Evolutionary conservation across 2,329 filamentous ascomycete species (phyloP).

Genomic region (Cryphonectria radicalis): DNA sequence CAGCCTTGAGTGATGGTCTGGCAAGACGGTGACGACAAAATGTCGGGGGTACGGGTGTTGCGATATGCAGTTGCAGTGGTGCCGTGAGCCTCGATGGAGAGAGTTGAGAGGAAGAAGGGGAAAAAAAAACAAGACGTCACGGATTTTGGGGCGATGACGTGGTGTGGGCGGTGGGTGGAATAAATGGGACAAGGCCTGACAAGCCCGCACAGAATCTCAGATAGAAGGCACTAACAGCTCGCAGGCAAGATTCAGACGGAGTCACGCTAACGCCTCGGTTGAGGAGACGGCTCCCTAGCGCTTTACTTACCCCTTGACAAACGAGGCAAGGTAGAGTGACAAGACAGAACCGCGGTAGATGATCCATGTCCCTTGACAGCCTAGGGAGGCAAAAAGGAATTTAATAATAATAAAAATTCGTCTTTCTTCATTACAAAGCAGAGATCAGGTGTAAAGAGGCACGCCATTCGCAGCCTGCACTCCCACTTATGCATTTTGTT

Average conservation of each 20-base stretch:
- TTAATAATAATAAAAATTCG: slow-evolving; percentile 17
- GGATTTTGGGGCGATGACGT: slow-evolving; percentile 30
- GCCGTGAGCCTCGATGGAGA: slow-evolving; percentile 17
- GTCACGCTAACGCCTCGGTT: slow-evolving; percentile 10
- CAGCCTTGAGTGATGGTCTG: neutral
- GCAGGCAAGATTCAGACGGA: slow-evolving; percentile 1
- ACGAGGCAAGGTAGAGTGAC: slow-evolving; percentile 20
- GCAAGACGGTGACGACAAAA: slow-evolving; percentile 19
- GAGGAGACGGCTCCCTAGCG: neutral
- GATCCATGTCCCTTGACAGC: slow-evolving; percentile 8
- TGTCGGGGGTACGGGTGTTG: neutral
- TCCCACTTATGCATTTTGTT: neutral
- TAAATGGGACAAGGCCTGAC: slow-evolving; percentile 28
- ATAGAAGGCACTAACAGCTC: slow-evolving; percentile 22
- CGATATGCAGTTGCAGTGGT: slow-evolving; percentile 17
- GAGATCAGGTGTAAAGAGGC: neutral
- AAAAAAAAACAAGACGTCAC: slow-evolving; percentile 30
- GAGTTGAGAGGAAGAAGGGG: slow-evolving; percentile 25
- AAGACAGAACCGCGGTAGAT: neutral
- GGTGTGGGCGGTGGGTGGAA: slow-evolving; percentile 30
- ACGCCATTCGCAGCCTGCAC: neutral
- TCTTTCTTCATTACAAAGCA: slow-evolving; percentile 29
- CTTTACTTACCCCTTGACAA: slow-evolving; percentile 2
- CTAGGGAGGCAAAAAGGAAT: slow-evolving; percentile 16
- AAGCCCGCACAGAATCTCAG: slow-evolving; percentile 10